Conservation (phyloP, 202 grass and related monocot genomes). For the Setaria viridis region DNA sequence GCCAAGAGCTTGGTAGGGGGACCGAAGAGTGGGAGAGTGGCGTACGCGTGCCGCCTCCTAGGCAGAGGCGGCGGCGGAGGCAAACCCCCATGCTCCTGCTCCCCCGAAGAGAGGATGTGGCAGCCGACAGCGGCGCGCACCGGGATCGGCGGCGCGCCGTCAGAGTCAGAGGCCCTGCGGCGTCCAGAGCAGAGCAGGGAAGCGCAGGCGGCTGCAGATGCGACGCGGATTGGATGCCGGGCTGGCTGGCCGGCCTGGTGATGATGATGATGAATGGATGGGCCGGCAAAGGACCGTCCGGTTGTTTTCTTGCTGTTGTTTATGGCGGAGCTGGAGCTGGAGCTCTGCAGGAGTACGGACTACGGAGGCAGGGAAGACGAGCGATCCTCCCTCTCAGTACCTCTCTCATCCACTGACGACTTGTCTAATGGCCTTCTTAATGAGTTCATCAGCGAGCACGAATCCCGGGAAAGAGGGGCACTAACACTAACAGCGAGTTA, state of each 20-base stretch:
- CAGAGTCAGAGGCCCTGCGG: background rate
- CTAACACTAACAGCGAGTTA: background rate
- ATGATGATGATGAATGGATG: background rate
- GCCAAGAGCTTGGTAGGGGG: background rate
- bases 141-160: background rate
- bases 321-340: background rate
- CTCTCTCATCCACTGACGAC: background rate
- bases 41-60: constrained; percentile 47
- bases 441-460: background rate
- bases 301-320: constrained; percentile 3
- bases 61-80: constrained; percentile 40
- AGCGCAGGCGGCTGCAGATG: background rate
- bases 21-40: no score
- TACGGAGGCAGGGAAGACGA: background rate
- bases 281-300: background rate
- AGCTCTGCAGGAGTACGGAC: background rate
- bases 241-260: background rate
- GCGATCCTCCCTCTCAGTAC: background rate
- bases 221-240: background rate
- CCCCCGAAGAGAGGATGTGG: background rate
- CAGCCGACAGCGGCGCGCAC: background rate
- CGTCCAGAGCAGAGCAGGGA: constrained; percentile 18
- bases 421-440: background rate
- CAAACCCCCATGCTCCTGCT: background rate
- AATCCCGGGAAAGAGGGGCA: background rate